phyloP scores from a whole-genome alignment of 208 protist species.

The Crithidia fasciculata region DNA sequence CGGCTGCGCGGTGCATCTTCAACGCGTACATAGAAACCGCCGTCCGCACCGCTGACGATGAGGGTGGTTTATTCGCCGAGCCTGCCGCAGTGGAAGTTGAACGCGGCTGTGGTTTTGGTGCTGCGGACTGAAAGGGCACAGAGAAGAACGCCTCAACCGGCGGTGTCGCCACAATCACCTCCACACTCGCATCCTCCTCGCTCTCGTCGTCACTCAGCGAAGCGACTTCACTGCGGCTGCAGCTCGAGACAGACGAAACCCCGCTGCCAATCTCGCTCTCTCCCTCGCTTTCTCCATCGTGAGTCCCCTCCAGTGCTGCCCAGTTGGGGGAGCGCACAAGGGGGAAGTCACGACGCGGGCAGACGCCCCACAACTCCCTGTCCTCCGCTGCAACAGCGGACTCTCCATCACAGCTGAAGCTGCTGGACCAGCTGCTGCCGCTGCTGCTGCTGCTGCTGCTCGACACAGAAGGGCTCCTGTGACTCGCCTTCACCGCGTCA shows the following conservation, averaged over 20 bases:
- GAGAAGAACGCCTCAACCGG: background rate
- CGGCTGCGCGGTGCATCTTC: background rate
- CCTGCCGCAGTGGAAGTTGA: no score
- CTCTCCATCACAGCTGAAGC: background rate
- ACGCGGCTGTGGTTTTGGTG: no score
- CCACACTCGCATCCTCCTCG: background rate
- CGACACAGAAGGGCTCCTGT: background rate
- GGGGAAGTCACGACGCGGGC: slow-evolving; percentile 10
- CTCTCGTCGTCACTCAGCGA: background rate
- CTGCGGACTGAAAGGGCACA: no score
- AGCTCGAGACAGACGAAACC: background rate
- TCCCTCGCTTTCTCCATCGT: background rate
- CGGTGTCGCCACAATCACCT: background rate
- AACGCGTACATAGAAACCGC: slow-evolving; percentile 7
- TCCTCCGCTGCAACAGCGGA: background rate
- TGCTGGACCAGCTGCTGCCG: background rate
- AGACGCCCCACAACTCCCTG: slow-evolving; percentile 16
- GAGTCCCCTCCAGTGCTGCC: background rate
- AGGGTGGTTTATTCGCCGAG: background rate
- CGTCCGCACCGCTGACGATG: background rate
- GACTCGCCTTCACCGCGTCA: background rate
- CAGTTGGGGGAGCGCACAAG: slow-evolving; percentile 7
- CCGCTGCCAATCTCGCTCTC: background rate
- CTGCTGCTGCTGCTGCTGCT: no score
- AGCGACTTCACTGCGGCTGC: background rate